These are phyloP conservation scores for Neurospora crassa DNA, from an alignment of 2,329 filamentous ascomycete species.

Conservation along the genomic window DNA sequence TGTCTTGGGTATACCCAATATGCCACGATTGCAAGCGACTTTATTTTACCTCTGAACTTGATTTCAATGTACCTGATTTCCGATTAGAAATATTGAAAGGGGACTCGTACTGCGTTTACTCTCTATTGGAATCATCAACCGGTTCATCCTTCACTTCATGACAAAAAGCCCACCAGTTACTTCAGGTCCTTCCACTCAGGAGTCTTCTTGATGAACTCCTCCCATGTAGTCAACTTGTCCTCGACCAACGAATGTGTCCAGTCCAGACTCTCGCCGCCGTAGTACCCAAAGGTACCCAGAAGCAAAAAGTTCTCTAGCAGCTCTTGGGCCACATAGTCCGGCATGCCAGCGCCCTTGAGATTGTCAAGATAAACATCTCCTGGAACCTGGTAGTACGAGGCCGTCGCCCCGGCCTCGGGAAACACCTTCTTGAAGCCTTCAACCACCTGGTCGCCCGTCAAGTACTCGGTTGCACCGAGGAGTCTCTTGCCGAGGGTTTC, in stretches of 20 bases:
- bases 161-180: slow-evolving; percentile 10
- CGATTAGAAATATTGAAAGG: too few species aligned
- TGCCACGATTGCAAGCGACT: too few species aligned
- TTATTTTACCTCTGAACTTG: too few species aligned
- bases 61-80: too few species aligned
- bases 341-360: slow-evolving; percentile 25
- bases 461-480: slow-evolving; percentile 31
- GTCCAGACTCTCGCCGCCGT: slow-evolving; percentile 32
- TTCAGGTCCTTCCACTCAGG: slow-evolving; percentile 26
- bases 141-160: too few species aligned
- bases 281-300: slow-evolving; percentile 43
- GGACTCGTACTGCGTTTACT: too few species aligned
- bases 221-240: slow-evolving; percentile 32
- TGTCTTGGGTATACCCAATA: too few species aligned
- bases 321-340: slow-evolving; percentile 35
- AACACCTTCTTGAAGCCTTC: slow-evolving; percentile 17
- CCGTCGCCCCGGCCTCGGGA: slow-evolving; percentile 29
- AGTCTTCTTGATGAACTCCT: slow-evolving; percentile 25
- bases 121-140: too few species aligned
- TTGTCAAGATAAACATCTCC: slow-evolving; percentile 31
- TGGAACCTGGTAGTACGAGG: slow-evolving; percentile 25
- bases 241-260: slow-evolving; percentile 27
- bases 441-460: slow-evolving; percentile 30
- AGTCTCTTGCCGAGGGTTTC: slow-evolving; percentile 32
- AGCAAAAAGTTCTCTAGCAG: slow-evolving; percentile 44